phyloP scores from a whole-genome alignment of 108 stramenopile genomes.

The Cyclotella kingstonii region DNA sequence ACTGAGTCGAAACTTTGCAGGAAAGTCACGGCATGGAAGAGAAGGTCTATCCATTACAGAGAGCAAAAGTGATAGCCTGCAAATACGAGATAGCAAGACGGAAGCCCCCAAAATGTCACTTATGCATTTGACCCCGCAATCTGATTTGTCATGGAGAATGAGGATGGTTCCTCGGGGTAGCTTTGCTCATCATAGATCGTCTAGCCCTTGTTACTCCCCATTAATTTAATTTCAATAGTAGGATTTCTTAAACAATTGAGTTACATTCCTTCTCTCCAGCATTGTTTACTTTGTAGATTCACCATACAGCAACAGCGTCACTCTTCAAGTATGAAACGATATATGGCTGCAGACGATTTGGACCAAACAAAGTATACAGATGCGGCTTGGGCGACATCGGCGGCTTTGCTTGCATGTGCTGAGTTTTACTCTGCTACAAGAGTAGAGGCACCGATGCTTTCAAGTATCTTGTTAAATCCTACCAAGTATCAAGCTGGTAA shows the following conservation, averaged over 20 bases:
- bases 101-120: slow-evolving; percentile 41
- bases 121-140: background rate
- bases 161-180: too few species aligned
- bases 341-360: slow-evolving; percentile 71
- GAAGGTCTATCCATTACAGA: background rate
- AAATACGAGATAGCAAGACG: slow-evolving; percentile 1
- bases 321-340: too few species aligned
- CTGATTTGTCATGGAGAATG: too few species aligned
- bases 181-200: too few species aligned
- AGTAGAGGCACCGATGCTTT: slow-evolving; percentile 69
- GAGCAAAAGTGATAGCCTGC: background rate
- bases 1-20: slow-evolving; percentile 31
- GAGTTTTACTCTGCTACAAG: slow-evolving; percentile 59
- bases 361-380: slow-evolving; percentile 75
- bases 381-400: slow-evolving; percentile 73
- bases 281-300: too few species aligned
- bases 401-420: slow-evolving; percentile 64
- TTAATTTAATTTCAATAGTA: too few species aligned
- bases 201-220: too few species aligned
- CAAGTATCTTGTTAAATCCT: slow-evolving; percentile 79
- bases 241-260: too few species aligned
- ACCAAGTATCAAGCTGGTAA: slow-evolving; percentile 57
- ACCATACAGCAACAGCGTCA: too few species aligned
- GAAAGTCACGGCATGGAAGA: background rate
- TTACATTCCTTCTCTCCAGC: too few species aligned